A percentile compares a stretch with the other conserved stretches of the same genome.
phyloP scores from a whole-genome alignment of 768 basidiomycete genomes.

The Suillus decipiens region DNA sequence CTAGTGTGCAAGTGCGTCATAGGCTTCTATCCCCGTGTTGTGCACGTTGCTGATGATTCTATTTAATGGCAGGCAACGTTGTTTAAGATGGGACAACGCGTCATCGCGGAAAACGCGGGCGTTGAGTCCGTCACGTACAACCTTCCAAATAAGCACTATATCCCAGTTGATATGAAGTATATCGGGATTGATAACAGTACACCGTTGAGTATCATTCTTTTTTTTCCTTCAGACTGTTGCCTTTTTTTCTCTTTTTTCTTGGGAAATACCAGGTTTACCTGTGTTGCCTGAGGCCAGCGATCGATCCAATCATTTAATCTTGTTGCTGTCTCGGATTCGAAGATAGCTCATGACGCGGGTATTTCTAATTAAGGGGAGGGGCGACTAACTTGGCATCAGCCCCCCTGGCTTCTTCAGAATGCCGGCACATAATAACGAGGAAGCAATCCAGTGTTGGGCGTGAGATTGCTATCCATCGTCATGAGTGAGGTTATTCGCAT shows the following conservation, averaged over 20 bases:
- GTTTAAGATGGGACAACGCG: conserved; percentile 81
- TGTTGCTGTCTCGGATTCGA: conserved; percentile 5
- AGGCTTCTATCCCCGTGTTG: conserved; percentile 1
- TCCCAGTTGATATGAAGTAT: conserved; percentile 83
- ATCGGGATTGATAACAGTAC: conserved; percentile 69
- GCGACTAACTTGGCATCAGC: neutral
- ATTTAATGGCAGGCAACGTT: conserved; percentile 70
- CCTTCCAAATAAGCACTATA: conserved; percentile 94
- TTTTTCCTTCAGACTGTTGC: neutral
- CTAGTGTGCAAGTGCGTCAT: conserved; percentile 79
- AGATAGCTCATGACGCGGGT: neutral
- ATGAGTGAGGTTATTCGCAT: conserved; percentile 1
- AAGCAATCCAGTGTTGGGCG: neutral
- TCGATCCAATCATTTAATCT: conserved; percentile 11
- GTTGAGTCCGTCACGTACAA: conserved; percentile 67
- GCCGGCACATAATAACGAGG: conserved; percentile 2
- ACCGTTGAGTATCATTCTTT: conserved; percentile 47
- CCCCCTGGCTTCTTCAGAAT: conserved; percentile 1
- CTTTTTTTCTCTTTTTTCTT: neutral
- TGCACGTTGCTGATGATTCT: conserved; percentile 6
- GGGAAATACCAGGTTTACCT: conserved; percentile 3
- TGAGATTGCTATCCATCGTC: neutral
- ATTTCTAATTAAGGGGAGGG: conserved; percentile 3
- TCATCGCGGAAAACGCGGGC: conserved; percentile 64
- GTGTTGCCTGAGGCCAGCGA: neutral